phyloP scores from a whole-genome alignment of 495 filamentous ascomycete genomes.

The Lepidopterella palustris region DNA sequence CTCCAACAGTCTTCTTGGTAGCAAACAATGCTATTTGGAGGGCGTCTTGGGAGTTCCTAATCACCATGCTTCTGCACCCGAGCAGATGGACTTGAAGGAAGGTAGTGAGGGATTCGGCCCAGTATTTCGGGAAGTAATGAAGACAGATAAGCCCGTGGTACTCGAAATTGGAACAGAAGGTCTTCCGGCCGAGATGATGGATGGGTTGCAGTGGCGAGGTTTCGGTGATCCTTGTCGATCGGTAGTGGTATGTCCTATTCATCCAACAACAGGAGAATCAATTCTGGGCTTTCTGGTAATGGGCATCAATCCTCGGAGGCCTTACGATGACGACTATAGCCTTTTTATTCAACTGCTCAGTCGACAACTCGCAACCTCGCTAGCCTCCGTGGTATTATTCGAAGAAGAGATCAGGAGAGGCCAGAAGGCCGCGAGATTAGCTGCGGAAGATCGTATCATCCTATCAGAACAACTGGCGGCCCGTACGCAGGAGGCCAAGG shows the following conservation, averaged over 20 bases:
- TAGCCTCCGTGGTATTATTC: slow-evolving; percentile 65
- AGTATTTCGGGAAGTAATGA: slow-evolving; percentile 62
- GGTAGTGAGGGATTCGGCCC: slow-evolving; percentile 58
- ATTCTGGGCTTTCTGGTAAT: slow-evolving; percentile 62
- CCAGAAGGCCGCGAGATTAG: slow-evolving; percentile 57
- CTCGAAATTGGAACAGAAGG: slow-evolving; percentile 53
- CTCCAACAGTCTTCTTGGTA: slow-evolving; percentile 48
- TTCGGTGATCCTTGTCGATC: slow-evolving; percentile 58
- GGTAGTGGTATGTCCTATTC: slow-evolving; percentile 62
- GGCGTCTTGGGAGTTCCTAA: slow-evolving; percentile 57
- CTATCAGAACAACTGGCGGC: slow-evolving; percentile 60
- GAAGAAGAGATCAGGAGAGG: slow-evolving; percentile 67
- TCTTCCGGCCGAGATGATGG: slow-evolving; percentile 50
- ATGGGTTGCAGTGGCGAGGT: slow-evolving; percentile 57
- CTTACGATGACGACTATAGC: slow-evolving; percentile 63
- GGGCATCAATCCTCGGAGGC: slow-evolving; percentile 61
- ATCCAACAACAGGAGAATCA: slow-evolving; percentile 58
- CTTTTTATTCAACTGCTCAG: slow-evolving; percentile 64
- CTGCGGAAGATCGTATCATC: slow-evolving; percentile 58
- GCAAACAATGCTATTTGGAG: slow-evolving; percentile 53
- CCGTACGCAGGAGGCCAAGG: slow-evolving; percentile 59
- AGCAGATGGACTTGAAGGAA: slow-evolving; percentile 52
- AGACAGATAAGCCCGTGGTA: slow-evolving; percentile 50
- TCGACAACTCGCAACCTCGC: slow-evolving; percentile 61
- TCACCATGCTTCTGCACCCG: slow-evolving; percentile 48